Evolutionary conservation across 1,284 basidiomycete genomes (phyloP), one percentile per base, ranked within the genome.

Genomic region (Rhodotorula sp.): DNA sequence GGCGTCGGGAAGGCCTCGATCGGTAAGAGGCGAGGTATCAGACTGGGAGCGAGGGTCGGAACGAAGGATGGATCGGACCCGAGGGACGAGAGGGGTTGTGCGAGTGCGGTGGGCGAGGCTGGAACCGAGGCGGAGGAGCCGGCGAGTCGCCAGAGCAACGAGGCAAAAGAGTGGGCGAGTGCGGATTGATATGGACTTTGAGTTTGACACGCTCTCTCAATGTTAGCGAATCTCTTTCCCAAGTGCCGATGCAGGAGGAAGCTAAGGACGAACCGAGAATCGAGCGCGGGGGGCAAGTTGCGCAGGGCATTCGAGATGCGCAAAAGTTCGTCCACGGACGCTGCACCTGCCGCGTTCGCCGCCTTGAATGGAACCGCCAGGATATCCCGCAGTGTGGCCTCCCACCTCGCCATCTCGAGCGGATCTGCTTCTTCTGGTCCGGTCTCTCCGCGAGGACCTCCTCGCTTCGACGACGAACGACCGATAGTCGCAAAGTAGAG

Each of bases 361-460:
- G 90, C 85, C 79, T 87, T 90, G 18, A 82, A 81, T 43, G 91
- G 90, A 7, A 91, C 81, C 16, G 86, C 83, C 58, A 87, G 81
- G 16, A 88, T 69, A 73, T 86, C 85, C n/a, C 85, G 85, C 29
- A 91, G 85, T 75, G 84, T 87, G 74, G 90, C 87, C 74, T 89
- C 88, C 91, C 91, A 93, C 29, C 58, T 23, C 21, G 62, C 56
- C 2, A 65, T 5, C 14, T 34, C 51, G 8, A 65, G 51, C 14
- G 67, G 81, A 75, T 51, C 85, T 73, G 49, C 80, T 79, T 65
- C 80, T 79, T 72, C 82, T 82, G 63, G 76, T 75, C 64, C 79
- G 71, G 60, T 59, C 3, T 57, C 59, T 23, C 20, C 20, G 18
- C 49, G 20, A 21, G 49, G 23, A 51, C 20, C 54, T 56, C 14